A percentile compares a stretch with the other conserved stretches of the same genome.
Conservation (phyloP, 805 yeast species). For the Barnettozyma salicaria region DNA sequence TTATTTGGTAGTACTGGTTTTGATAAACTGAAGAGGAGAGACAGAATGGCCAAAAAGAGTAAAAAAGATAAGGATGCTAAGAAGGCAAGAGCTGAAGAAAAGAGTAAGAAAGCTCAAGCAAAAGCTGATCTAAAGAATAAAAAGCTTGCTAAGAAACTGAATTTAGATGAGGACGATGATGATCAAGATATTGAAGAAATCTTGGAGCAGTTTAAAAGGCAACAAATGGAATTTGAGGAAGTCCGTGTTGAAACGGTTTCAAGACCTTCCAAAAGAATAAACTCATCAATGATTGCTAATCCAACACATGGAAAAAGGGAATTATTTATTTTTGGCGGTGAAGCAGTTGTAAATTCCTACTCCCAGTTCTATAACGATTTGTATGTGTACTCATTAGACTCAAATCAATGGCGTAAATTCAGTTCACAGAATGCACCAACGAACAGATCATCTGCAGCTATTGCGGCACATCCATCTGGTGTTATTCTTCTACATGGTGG, state of each 20-base stretch:
- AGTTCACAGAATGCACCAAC: slow-evolving; percentile 83
- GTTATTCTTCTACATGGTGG: slow-evolving; percentile 87
- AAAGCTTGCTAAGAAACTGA: slow-evolving; percentile 66
- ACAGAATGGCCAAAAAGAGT: slow-evolving; percentile 82
- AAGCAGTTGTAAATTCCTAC: slow-evolving; percentile 42
- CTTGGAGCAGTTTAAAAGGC: slow-evolving; percentile 65
- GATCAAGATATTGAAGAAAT: slow-evolving; percentile 84
- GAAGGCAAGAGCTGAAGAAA: slow-evolving; percentile 81
- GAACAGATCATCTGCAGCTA: slow-evolving; percentile 89
- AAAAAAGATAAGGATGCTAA: slow-evolving; percentile 88
- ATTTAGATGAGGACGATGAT: slow-evolving; percentile 79
- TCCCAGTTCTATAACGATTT: slow-evolving; percentile 80
- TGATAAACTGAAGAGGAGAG: no score
- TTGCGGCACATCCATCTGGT: slow-evolving; percentile 91
- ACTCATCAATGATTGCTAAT: slow-evolving; percentile 66
- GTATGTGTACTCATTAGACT: slow-evolving; percentile 64
- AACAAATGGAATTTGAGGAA: slow-evolving; percentile 75
- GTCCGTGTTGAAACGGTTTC: slow-evolving; percentile 52
- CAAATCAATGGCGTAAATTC: slow-evolving; percentile 73
- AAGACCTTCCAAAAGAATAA: slow-evolving; percentile 65
- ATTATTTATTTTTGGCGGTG: slow-evolving; percentile 87
- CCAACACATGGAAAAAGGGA: slow-evolving; percentile 76
- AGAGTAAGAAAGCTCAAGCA: slow-evolving; percentile 64
- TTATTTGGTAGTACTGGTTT: not conserved
- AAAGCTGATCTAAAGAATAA: slow-evolving; percentile 74